Evolutionary conservation across 2,329 filamentous ascomycete species (phyloP).

Genomic region (Pseudogymnoascus sp.): DNA sequence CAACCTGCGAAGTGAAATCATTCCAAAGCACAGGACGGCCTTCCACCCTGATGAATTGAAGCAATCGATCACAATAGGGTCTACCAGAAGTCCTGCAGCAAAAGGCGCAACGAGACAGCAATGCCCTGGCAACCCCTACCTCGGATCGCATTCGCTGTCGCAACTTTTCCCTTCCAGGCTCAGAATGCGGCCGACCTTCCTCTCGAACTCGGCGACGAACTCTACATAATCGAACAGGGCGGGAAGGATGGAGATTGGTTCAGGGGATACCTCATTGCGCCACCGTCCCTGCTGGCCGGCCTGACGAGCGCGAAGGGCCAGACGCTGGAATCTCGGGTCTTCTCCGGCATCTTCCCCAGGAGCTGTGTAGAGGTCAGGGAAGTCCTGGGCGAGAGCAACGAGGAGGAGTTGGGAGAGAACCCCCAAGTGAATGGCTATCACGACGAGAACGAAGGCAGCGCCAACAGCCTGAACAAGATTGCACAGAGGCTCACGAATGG

Average conservation of each 20-base stretch:
- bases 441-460: conserved; percentile 26
- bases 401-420: conserved; percentile 32
- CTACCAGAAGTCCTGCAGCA: not conserved
- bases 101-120: conserved; percentile 9
- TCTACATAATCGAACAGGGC: conserved; percentile 98
- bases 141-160: conserved; percentile 95
- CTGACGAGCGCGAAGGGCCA: conserved; percentile 87
- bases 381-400: conserved; percentile 69
- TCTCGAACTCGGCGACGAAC: conserved; percentile 93
- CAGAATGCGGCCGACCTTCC: conserved; percentile 84
- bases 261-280: conserved; percentile 89
- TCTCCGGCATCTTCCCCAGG: conserved; percentile 94
- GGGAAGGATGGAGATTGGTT: conserved; percentile 81
- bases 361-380: conserved; percentile 94
- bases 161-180: conserved; percentile 87
- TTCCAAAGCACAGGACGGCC: not conserved
- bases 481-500: conserved; percentile 13
- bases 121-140: conserved; percentile 98
- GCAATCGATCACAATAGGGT: conserved; percentile 3
- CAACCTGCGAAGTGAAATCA: not conserved
- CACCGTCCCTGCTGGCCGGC: conserved; percentile 84
- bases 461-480: conserved; percentile 8
- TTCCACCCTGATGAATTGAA: conserved; percentile 3
- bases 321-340: conserved; percentile 89
- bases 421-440: conserved; percentile 32